phyloP scores from a whole-genome alignment of 2,329 filamentous ascomycete species.

The Monosporascus sp. region DNA sequence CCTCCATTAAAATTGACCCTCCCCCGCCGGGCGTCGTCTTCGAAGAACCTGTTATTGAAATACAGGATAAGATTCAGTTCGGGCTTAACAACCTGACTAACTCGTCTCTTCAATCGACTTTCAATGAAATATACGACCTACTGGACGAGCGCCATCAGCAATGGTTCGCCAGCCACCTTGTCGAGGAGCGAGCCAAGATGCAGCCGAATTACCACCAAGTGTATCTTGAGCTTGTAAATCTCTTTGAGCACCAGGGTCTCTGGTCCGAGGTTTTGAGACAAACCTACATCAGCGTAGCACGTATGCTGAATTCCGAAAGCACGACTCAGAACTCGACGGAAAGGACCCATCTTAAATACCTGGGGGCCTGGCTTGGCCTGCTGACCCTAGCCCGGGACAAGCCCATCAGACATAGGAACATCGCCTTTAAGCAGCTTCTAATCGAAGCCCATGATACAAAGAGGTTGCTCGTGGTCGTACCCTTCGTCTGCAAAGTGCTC shows the following conservation, averaged over 20 bases:
- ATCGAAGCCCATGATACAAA: constrained; percentile 93
- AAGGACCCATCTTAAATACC: constrained; percentile 83
- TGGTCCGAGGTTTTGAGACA: constrained; percentile 90
- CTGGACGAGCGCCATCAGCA: constrained; percentile 80
- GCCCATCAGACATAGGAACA: constrained; percentile 92
- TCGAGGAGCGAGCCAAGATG: constrained; percentile 93
- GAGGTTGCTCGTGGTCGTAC: constrained; percentile 85
- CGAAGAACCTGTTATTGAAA: constrained; percentile 77
- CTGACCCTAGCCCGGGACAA: constrained; percentile 90
- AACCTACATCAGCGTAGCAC: constrained; percentile 81
- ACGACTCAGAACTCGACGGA: constrained; percentile 83
- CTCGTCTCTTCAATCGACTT: constrained; percentile 79
- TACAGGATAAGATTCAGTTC: constrained; percentile 91
- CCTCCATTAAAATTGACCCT: constrained; percentile 71
- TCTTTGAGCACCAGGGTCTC: constrained; percentile 72
- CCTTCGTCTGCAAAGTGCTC: constrained; percentile 95
- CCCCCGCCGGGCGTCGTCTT: constrained; percentile 59
- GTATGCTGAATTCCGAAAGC: constrained; percentile 83
- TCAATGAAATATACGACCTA: constrained; percentile 72
- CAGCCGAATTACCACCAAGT: constrained; percentile 95
- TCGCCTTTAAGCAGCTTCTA: constrained; percentile 93
- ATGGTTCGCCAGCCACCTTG: constrained; percentile 94
- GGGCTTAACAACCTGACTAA: constrained; percentile 95
- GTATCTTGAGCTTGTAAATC: constrained; percentile 82
- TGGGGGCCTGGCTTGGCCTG: constrained; percentile 89